phyloP scores from a whole-genome alignment of 768 basidiomycete species.

The Leccinum disarticulatum region DNA sequence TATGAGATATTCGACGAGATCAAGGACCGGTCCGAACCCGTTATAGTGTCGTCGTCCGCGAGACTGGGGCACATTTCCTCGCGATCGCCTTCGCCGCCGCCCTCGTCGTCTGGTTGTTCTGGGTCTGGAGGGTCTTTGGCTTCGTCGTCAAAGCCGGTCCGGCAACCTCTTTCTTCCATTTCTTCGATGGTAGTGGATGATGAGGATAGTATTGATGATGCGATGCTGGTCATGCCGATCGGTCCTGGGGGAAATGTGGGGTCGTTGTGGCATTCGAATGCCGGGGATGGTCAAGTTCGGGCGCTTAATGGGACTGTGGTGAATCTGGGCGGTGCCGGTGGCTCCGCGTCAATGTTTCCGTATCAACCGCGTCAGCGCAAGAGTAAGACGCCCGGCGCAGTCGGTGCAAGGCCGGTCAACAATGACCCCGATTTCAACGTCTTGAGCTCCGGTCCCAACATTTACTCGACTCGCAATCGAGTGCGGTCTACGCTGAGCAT shows the following conservation, averaged over 20 bases:
- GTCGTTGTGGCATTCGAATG: conserved; percentile 4
- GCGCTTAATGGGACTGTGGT: conserved; percentile 18
- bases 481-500: conserved; percentile 65
- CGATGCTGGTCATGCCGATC: conserved; percentile 71
- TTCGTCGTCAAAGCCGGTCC: conserved; percentile 24
- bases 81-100: conserved; percentile 31
- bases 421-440: conserved; percentile 21
- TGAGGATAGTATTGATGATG: conserved; percentile 76
- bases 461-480: conserved; percentile 39
- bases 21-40: conserved; percentile 65
- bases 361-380: conserved; percentile 46
- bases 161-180: conserved; percentile 6
- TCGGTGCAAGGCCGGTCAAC: conserved; percentile 37
- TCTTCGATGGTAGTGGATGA: conserved; percentile 44
- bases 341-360: conserved; percentile 11
- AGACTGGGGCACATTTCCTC: conserved; percentile 12
- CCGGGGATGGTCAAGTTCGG: conserved; percentile 9
- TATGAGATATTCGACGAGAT: conserved; percentile 86
- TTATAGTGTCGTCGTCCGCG: conserved; percentile 28
- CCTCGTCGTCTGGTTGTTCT: conserved; percentile 21
- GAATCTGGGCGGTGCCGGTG: conserved; percentile 20
- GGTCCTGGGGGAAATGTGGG: conserved; percentile 39
- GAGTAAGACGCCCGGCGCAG: conserved; percentile 15
- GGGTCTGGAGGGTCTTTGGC: neutral
- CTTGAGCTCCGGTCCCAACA: conserved; percentile 23